Evolutionary conservation across 441 rosid genomes (phyloP).

Genomic region (Arabidopsis hybrid): DNA sequence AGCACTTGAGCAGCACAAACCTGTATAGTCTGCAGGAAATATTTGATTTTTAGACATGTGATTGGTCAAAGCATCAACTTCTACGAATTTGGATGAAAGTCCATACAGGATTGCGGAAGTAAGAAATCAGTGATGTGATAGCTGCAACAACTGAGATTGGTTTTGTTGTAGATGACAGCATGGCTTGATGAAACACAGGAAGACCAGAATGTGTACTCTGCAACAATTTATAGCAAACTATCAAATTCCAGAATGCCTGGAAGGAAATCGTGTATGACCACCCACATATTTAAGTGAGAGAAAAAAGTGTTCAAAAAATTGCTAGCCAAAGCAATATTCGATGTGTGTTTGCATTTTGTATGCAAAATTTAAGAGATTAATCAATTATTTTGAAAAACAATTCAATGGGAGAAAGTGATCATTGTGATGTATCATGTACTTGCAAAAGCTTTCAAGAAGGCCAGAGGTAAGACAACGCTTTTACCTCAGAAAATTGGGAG

Average conservation of each 20-base stretch:
- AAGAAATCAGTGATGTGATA: constrained; percentile 79
- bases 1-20: constrained; percentile 74
- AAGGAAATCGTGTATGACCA: too few relatives aligned
- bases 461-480: constrained; percentile 20
- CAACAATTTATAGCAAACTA: constrained; percentile 36
- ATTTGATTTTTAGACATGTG: constrained; percentile 27
- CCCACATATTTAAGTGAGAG: neutral
- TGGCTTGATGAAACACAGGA: constrained; percentile 76
- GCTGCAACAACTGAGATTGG: constrained; percentile 82
- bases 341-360: neutral
- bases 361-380: constrained; percentile 28
- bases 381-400: constrained; percentile 2
- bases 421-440: constrained; percentile 4
- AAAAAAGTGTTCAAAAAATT: neutral
- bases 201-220: constrained; percentile 71
- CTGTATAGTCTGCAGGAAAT: constrained; percentile 75
- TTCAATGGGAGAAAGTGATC: neutral
- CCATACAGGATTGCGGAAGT: constrained; percentile 70
- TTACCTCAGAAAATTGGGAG: constrained; percentile 74
- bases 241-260: too few relatives aligned
- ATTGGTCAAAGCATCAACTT: constrained; percentile 27
- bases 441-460: constrained; percentile 30
- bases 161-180: constrained; percentile 77
- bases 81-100: constrained; percentile 38
- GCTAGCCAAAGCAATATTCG: constrained; percentile 11